A percentile compares a stretch with the other conserved stretches of the same genome.
These are phyloP conservation scores for Fusarium albidum DNA, from an alignment of 2,329 filamentous ascomycete species.

Conservation along the genomic window DNA sequence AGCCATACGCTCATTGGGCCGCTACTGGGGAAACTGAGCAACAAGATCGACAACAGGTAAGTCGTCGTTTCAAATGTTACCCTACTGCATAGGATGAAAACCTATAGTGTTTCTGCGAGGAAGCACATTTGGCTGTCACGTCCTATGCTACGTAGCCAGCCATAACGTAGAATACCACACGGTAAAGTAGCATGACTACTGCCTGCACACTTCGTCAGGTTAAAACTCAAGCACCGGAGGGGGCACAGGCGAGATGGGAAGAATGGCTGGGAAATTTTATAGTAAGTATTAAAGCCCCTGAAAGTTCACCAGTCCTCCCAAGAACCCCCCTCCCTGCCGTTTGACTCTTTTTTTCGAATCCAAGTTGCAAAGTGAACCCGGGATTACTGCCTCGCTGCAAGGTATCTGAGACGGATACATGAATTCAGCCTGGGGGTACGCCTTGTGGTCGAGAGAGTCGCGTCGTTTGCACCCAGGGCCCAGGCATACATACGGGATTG, in stretches of 20 bases:
- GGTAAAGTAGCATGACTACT: neutral
- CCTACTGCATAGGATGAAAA: too few relatives aligned
- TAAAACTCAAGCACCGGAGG: neutral
- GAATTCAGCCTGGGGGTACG: conserved; percentile 12
- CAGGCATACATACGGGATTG: conserved; percentile 4
- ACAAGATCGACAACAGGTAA: too few relatives aligned
- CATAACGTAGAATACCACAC: too few relatives aligned
- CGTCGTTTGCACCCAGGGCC: conserved; percentile 16
- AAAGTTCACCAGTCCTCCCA: conserved; percentile 2
- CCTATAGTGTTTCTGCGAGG: too few relatives aligned
- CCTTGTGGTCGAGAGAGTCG: conserved; percentile 22
- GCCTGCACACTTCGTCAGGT: neutral
- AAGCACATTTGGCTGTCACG: too few relatives aligned
- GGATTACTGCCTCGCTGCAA: neutral
- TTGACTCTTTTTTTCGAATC: conserved; percentile 8
- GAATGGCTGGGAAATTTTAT: conserved; percentile 9
- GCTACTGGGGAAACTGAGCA: too few relatives aligned
- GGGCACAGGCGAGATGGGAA: neutral
- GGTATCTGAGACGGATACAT: conserved; percentile 15
- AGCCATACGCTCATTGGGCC: too few relatives aligned
- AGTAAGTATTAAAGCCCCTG: conserved; percentile 20
- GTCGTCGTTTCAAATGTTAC: too few relatives aligned
- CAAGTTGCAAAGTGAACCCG: conserved; percentile 11
- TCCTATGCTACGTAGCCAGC: too few relatives aligned
- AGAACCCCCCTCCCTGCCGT: neutral